Base-by-base conservation (phyloP, 2,329 filamentous ascomycete genomes). In the Fusarium sp. region DNA sequence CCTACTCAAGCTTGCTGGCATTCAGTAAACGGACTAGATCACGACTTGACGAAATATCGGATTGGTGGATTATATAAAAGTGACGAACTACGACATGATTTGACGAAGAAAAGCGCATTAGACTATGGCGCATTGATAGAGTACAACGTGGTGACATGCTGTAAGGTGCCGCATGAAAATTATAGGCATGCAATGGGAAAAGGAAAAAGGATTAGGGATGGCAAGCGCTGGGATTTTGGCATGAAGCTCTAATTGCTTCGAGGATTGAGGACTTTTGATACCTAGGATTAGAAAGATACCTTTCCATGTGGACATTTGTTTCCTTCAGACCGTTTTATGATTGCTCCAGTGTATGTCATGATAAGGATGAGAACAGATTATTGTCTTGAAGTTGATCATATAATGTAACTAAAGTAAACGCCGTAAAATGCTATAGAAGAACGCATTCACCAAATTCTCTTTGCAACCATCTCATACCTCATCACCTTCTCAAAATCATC, bases 391-490 rank as follows among this genome's bases (percentile, higher is more conserved):
- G 13, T 26, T n/a, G 17, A 41, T 27, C 44, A 23, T 45, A n/a
- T 23, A 41, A 52, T 50, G 35, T 30, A 30, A 10, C 42, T 50
- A 42, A 45, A 26, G 23, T 32, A 20, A 70, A 70, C 60, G 57
- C 69, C 53, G 27, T 54, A 52, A 27, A 54, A 57, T 67, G 64
- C 65, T 60, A 23, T 35, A 41, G 18, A 38, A 56, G 5, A 23
- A 54, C 33, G 27, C 7, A 35, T 41, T 73, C 32, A 98, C 96
- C 96, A 99, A 75, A 99, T 99, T 79, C 96, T 88, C 86, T 98
- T 98, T 1, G 94, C 93, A 75, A 94, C 91, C 96, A 98, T 98
- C 78, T 94, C 94, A 83, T 98, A 99, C 75, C 96, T 87, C 86
- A 89, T 69, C 90, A 93, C 79, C 83, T 89, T 77, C 86, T 92